Base-by-base conservation (phyloP, 805 yeast genomes). In the Nakazawaea anatomiae region DNA sequence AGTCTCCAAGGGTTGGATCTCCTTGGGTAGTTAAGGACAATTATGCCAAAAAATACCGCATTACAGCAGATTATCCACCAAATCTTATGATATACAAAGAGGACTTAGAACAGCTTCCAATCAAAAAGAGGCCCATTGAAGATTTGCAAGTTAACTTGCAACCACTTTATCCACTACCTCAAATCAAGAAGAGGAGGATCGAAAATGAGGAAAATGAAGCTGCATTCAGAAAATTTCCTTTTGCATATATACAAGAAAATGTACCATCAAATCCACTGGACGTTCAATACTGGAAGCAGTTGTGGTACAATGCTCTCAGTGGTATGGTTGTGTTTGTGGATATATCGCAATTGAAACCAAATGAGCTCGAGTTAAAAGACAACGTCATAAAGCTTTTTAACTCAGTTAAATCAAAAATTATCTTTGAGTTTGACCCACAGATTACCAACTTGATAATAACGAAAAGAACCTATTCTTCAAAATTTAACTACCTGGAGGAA, bases 1-100 rank as follows among this genome's bases (percentile, higher is more conserved):
- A 96, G 51, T 87, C 91, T 1, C 77, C 85, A 50, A 88, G 87
- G 74, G 74, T 84, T 42, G 97, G 98, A 3, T 92, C 97, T 3
- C 98, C 98, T 3, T 94, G 98, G 98, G 82, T 92, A 25, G 94
- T 94, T 12, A 87, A 85, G 62, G 82, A 80, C 29, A 83, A 84
- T 57, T 89, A 80, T 64, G 94, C 94, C 0, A 74, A 73, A 51
- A 76, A 76, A 58, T 89, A 83, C 63, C 70, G 87, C 56, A 86
- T 89, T 18, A 77, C 85, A 9, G 71, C 74, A 14, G 83, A 75
- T 39, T 77, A 75, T 57, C 89, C 89, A 1, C 73, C 76, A 5
- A 77, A 81, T 51, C 66, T 83, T 51, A 52, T 46, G 60, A 59
- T 46, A 43, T 51, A 34, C 44, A 71, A 59, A 53, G 68, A 65